A percentile compares a stretch with the other conserved stretches of the same genome.
These are phyloP conservation scores for Xylariales sp. DNA, from an alignment of 2,329 filamentous ascomycete genomes.

Conservation along the genomic window DNA sequence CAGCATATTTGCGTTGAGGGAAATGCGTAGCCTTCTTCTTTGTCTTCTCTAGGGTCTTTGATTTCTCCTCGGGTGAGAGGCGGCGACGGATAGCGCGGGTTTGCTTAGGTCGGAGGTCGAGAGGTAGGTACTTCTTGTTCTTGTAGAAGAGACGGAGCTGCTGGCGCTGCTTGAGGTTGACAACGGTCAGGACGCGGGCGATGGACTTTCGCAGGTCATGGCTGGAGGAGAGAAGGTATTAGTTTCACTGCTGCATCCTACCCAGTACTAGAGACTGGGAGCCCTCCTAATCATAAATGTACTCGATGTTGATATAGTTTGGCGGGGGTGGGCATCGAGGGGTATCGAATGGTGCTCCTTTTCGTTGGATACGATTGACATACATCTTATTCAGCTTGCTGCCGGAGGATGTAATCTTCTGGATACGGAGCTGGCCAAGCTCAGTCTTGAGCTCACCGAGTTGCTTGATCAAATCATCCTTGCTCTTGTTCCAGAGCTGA, in stretches of 20 bases:
- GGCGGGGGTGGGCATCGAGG: slow-evolving; percentile 36
- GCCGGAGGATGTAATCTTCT: slow-evolving; percentile 96
- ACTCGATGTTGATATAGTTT: slow-evolving; percentile 21
- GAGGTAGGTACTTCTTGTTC: slow-evolving; percentile 99
- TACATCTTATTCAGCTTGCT: slow-evolving; percentile 99
- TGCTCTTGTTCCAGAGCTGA: slow-evolving; percentile 99
- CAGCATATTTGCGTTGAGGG: slow-evolving; percentile 97
- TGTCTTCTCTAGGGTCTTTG: slow-evolving; percentile 88
- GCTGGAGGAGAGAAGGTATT: slow-evolving; percentile 61
- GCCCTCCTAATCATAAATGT: slow-evolving; percentile 9
- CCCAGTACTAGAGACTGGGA: not conserved
- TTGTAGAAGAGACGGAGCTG: slow-evolving; percentile 99
- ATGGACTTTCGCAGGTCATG: slow-evolving; percentile 99
- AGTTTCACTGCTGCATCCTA: slow-evolving; percentile 9
- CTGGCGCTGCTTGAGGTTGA: slow-evolving; percentile 99
- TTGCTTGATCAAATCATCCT: slow-evolving; percentile 97
- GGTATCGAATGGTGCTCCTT: slow-evolving; percentile 19
- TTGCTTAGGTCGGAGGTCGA: slow-evolving; percentile 98
- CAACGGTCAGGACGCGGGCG: slow-evolving; percentile 97
- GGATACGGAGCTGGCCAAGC: slow-evolving; percentile 94
- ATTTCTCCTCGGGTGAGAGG: slow-evolving; percentile 90
- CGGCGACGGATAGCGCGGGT: slow-evolving; percentile 97
- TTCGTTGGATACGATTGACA: slow-evolving; percentile 60
- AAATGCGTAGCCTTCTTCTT: slow-evolving; percentile 97
- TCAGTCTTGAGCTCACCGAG: slow-evolving; percentile 95